Conservation (phyloP, 129 eudicot genomes). For the Centaurea solstitialis region DNA sequence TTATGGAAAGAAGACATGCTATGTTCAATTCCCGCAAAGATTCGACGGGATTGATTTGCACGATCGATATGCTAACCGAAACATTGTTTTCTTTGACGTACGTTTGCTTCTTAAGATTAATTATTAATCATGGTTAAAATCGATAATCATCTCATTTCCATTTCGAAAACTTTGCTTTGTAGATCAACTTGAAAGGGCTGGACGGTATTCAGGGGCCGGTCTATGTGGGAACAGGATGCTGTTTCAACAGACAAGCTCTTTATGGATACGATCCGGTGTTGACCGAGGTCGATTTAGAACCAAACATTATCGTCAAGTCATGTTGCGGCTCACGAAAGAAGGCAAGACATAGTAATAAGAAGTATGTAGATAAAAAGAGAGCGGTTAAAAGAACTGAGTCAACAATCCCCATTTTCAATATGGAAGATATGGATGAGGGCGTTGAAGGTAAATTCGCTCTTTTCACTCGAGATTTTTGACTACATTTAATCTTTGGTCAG, state of each 20-base stretch:
- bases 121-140: background rate
- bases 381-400: constrained; percentile 45
- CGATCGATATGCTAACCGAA: constrained; percentile 92
- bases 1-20: constrained; percentile 76
- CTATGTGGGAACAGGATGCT: constrained; percentile 70
- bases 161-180: constrained; percentile 12
- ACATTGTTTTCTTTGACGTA: constrained; percentile 90
- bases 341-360: constrained; percentile 41
- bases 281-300: constrained; percentile 42
- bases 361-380: constrained; percentile 39
- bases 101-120: constrained; percentile 23
- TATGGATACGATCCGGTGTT: constrained; percentile 62
- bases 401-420: constrained; percentile 39
- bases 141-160: background rate
- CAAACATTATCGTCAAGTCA: constrained; percentile 36
- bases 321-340: constrained; percentile 61
- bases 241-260: constrained; percentile 63
- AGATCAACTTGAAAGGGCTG: constrained; percentile 68
- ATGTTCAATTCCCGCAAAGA: constrained; percentile 90
- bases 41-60: constrained; percentile 92
- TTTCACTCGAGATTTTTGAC: background rate
- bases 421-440: constrained; percentile 48
- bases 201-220: constrained; percentile 71
- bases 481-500: background rate
- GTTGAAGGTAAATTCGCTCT: constrained; percentile 35